Evolutionary conservation across 2,329 filamentous ascomycete species (phyloP), one percentile per base, ranked within the genome.

Genomic region (Fusarium vanettenii): DNA sequence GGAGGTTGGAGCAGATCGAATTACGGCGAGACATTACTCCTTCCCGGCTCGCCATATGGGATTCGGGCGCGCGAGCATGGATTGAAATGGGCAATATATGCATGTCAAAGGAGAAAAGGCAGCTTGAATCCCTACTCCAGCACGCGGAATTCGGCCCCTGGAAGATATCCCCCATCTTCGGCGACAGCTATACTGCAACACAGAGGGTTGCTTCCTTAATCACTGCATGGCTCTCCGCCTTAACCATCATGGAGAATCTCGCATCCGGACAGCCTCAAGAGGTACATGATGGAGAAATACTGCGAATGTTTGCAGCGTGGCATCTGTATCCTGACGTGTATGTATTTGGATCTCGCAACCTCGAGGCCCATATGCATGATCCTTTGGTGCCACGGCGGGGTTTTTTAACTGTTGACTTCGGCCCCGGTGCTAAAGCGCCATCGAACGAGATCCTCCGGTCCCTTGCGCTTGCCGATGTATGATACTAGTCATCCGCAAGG

Each of bases 401-500:
- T 5, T 22, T 50, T 48, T 10, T 50, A 20, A 20, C n/a, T 6
- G 18, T 43, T 11, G n/a, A 20, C 39, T n/a, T 13, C 2, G 39
- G n/a, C n/a, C 39, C 5, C 5, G 39, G 39, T 1, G 39, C 18
- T 9, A 43, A 10, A 43, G 39, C 39, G 5, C n/a, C 10, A 13
- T 43, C 39, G 13, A 43, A 43, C n/a, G 10, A n/a, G 39, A 43
- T 22, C 0, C n/a, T 43, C 39, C 39, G n/a, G 39, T 20, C 39
- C 4, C 3, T 20, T 0, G 10, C 18, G 4, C 2, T 18, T 5
- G 1, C 1, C 18, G 4, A 41, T 20, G 39, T 11, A n/a, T 41
- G 39, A 41, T 10, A 13, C 18, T n/a, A 20, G 20, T n/a, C 16
- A 41, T 11, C 9, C 7, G 9, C 9, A 31, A 41, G 3, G 31